A percentile compares a stretch with the other conserved stretches of the same genome.
Evolutionary conservation across 805 yeast genomes (phyloP).

Genomic region (Diddensiella santjacobensis): DNA sequence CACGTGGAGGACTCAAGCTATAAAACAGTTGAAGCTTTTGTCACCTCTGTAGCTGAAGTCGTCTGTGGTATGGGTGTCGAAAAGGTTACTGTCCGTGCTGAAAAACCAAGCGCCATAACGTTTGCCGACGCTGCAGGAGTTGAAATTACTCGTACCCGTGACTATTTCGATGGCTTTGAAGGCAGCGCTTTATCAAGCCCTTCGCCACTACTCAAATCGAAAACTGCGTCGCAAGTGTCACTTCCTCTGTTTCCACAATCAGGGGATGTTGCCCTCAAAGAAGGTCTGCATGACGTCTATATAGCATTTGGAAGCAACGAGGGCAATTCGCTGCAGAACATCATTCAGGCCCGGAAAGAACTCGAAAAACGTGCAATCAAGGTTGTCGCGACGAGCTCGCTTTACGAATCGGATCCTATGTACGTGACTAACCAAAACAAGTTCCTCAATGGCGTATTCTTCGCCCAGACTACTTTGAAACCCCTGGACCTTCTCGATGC

Average conservation of each 20-base stretch:
- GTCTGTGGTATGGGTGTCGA: slow-evolving; percentile 44
- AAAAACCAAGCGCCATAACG: slow-evolving; percentile 85
- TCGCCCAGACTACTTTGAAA: slow-evolving; percentile 53
- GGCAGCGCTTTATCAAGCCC: neutral
- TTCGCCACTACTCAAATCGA: neutral
- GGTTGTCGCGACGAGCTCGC: slow-evolving; percentile 63
- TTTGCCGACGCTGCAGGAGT: slow-evolving; percentile 91
- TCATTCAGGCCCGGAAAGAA: slow-evolving; percentile 50
- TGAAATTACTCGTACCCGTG: slow-evolving; percentile 49
- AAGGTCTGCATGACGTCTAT: slow-evolving; percentile 50
- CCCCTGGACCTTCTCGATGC: slow-evolving; percentile 62
- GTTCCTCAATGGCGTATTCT: slow-evolving; percentile 80
- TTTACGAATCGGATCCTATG: slow-evolving; percentile 92
- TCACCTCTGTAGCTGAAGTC: slow-evolving; percentile 62
- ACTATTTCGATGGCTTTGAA: slow-evolving; percentile 35
- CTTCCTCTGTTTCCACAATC: slow-evolving; percentile 25
- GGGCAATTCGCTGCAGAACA: slow-evolving; percentile 67
- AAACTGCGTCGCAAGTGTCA: neutral
- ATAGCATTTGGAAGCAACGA: slow-evolving; percentile 88
- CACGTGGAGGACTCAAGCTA: slow-evolving; percentile 79
- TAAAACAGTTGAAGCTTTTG: slow-evolving; percentile 92
- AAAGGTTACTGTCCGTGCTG: slow-evolving; percentile 55
- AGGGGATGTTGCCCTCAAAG: slow-evolving; percentile 10
- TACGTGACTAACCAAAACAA: slow-evolving; percentile 74
- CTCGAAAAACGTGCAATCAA: slow-evolving; percentile 42